Conservation (phyloP, 2,329 filamentous ascomycete genomes). For the Penicillium sclerotigenum region DNA sequence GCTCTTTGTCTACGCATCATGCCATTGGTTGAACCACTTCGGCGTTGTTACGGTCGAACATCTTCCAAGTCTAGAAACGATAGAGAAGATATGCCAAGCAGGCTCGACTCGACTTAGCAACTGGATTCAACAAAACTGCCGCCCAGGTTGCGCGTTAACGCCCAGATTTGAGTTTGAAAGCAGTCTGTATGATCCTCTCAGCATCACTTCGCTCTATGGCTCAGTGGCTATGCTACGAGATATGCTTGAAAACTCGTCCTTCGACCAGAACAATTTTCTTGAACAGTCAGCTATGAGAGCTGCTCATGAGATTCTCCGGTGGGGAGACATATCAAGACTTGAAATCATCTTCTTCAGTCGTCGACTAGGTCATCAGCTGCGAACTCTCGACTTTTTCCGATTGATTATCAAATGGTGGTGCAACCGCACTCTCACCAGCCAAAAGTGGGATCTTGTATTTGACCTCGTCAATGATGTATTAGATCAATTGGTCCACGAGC, state of each 20-base stretch:
- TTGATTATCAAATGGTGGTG: no score
- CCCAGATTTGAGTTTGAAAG: constrained; percentile 32
- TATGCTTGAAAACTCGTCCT: constrained; percentile 26
- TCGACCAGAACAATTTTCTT: constrained; percentile 17
- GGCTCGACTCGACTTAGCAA: constrained; percentile 31
- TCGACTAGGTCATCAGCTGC: no score
- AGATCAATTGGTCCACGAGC: no score
- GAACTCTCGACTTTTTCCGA: no score
- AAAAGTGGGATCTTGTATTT: no score
- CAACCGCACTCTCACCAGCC: no score
- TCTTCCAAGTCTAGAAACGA: constrained; percentile 12
- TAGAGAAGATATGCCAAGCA: constrained; percentile 13
- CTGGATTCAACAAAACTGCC: constrained; percentile 34
- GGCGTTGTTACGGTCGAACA: constrained; percentile 15
- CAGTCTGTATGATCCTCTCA: constrained; percentile 36
- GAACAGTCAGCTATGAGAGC: constrained; percentile 15
- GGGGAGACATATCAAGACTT: no score
- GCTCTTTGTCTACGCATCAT: constrained; percentile 38
- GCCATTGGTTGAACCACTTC: constrained; percentile 36
- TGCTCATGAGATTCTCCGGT: constrained; percentile 26
- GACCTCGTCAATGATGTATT: no score
- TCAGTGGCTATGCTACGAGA: constrained; percentile 30
- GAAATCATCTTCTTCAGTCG: no score
- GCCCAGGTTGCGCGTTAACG: constrained; percentile 30
- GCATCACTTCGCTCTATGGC: constrained; percentile 35